These are phyloP conservation scores for Pseudozyma flocculosa DNA, from an alignment of 1,284 basidiomycete species.

Conservation along the genomic window DNA sequence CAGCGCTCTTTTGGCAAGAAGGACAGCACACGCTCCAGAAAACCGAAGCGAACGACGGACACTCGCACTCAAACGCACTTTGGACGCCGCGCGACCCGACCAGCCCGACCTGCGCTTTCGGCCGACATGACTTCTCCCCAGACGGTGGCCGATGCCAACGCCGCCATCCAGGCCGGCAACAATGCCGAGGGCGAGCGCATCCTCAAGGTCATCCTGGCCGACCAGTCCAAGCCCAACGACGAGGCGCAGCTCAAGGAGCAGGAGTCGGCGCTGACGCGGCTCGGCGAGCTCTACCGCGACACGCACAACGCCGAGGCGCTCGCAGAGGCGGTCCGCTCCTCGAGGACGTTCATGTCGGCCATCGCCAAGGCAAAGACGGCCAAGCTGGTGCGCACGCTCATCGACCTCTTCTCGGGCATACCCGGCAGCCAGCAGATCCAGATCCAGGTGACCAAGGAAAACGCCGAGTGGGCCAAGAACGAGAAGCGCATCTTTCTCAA, in stretches of 20 bases:
- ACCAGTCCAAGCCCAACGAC: conserved; percentile 50
- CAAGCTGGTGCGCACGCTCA: conserved; percentile 81
- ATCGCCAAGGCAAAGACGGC: conserved; percentile 98
- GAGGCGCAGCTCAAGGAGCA: conserved; percentile 74
- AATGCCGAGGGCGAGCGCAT: conserved; percentile 42
- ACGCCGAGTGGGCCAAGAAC: conserved; percentile 85
- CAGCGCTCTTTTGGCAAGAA: too few relatives aligned
- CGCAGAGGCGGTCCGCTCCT: conserved; percentile 81
- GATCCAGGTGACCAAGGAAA: conserved; percentile 81
- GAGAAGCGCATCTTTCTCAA: conserved; percentile 95
- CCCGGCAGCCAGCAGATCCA: conserved; percentile 76
- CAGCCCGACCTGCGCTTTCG: too few relatives aligned
- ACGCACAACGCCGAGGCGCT: conserved; percentile 79
- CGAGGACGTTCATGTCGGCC: conserved; percentile 85
- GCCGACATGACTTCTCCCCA: conserved; percentile 21
- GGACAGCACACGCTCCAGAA: too few relatives aligned
- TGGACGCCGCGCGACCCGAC: too few relatives aligned
- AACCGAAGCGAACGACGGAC: too few relatives aligned
- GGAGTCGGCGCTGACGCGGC: conserved; percentile 79
- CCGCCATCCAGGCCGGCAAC: conserved; percentile 46
- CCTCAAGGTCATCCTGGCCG: conserved; percentile 45
- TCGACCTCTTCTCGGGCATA: conserved; percentile 81
- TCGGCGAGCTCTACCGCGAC: conserved; percentile 85
- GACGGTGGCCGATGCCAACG: conserved; percentile 48
- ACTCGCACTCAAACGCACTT: too few relatives aligned